Evolutionary conservation across 495 filamentous ascomycete genomes (phyloP).

Genomic region (Aspergillus nanangensis): DNA sequence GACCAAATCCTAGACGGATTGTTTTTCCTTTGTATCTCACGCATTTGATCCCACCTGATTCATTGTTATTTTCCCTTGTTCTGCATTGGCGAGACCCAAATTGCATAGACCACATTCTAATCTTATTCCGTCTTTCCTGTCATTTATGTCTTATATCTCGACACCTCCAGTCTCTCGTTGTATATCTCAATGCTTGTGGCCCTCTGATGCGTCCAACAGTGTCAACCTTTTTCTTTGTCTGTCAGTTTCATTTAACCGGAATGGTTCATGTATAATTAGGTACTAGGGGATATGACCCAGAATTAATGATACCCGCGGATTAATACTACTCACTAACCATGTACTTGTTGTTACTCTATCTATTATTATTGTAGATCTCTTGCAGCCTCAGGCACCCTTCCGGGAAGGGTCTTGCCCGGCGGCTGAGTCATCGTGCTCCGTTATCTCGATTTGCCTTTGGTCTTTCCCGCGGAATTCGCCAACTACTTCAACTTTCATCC

Average conservation of each 20-base stretch:
- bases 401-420: too few relatives aligned
- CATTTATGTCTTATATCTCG: background rate
- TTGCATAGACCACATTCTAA: conserved; percentile 4
- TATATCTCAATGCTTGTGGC: conserved; percentile 3
- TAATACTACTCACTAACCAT: too few relatives aligned
- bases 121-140: background rate
- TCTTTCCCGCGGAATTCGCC: conserved; percentile 26
- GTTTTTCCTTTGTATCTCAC: background rate
- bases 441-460: conserved; percentile 8
- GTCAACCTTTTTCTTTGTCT: background rate
- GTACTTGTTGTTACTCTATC: too few relatives aligned
- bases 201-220: background rate
- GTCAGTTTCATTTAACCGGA: conserved; percentile 1
- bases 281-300: background rate
- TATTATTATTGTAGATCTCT: too few relatives aligned
- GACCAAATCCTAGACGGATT: conserved; percentile 18
- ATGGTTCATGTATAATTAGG: conserved; percentile 8
- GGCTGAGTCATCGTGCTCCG: conserved; percentile 2
- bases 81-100: conserved; percentile 6
- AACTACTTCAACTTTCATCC: conserved; percentile 19
- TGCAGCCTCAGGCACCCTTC: too few relatives aligned
- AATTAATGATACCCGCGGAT: conserved; percentile 9
- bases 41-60: background rate
- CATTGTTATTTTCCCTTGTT: conserved; percentile 1
- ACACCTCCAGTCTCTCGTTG: background rate